These are phyloP conservation scores for Goffeauzyma gilvescens DNA, from an alignment of 768 basidiomycete species.

Conservation along the genomic window DNA sequence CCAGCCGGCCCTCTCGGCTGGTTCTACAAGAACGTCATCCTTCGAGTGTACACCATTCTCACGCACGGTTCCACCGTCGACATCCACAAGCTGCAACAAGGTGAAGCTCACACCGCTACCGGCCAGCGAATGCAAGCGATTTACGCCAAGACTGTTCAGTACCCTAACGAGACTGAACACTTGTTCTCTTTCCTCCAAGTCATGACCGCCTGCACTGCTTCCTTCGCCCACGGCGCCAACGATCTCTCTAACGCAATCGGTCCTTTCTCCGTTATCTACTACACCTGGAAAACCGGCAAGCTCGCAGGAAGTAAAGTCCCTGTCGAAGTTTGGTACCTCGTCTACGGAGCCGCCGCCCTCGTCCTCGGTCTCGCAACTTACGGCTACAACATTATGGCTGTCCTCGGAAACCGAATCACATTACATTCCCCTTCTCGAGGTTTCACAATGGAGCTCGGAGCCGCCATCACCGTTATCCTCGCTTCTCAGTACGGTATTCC, in stretches of 20 bases:
- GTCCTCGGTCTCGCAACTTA: conserved; percentile 23
- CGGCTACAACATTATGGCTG: conserved; percentile 34
- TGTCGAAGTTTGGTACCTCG: conserved; percentile 34
- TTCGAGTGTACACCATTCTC: conserved; percentile 4
- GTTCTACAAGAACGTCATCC: too few relatives aligned
- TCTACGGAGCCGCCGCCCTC: conserved; percentile 23
- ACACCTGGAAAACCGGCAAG: conserved; percentile 30
- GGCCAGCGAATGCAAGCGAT: conserved; percentile 28
- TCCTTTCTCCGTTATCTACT: conserved; percentile 34
- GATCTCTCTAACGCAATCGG: conserved; percentile 33
- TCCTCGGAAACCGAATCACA: conserved; percentile 34
- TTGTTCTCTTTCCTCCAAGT: conserved; percentile 36
- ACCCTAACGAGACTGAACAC: conserved; percentile 36
- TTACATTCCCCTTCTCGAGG: conserved; percentile 35
- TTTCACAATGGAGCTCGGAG: conserved; percentile 36
- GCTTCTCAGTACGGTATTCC: conserved; percentile 34
- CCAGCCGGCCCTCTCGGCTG: conserved; percentile 18
- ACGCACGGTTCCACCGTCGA: conserved; percentile 24
- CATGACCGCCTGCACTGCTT: conserved; percentile 35
- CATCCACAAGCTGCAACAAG: conserved; percentile 24
- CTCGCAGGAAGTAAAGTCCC: conserved; percentile 12
- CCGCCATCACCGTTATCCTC: conserved; percentile 36
- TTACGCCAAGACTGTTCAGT: conserved; percentile 29
- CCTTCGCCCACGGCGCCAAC: conserved; percentile 37
- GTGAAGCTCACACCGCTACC: conserved; percentile 21